Evolutionary conservation across 1,284 basidiomycete species (phyloP), one percentile per base, ranked within the genome.

Genomic region (Agroathelia rolfsii): DNA sequence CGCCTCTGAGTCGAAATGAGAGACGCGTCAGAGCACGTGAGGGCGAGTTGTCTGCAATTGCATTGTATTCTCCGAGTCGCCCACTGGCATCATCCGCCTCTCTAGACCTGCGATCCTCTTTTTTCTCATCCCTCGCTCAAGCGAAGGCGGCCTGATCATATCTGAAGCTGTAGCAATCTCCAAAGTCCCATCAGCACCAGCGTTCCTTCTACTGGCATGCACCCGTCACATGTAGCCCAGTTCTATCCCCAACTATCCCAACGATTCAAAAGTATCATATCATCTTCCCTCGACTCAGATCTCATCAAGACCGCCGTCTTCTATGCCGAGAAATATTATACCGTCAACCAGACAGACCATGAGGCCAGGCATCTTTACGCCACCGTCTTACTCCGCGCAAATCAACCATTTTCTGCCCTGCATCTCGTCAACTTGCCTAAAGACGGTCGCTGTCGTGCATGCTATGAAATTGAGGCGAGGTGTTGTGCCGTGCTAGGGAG

Each of bases 311-410:
- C 82, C 27, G 83, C 84, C 26, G 66, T 81, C 24, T 87, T 87
- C 61, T 84, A 84, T 56, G 82, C 83, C 24, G 83, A 87, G 56
- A 62, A 82, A 43, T 84, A 82, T 54, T 83, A 67, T 51, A 69
- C 72, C 25, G 56, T 78, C 48, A 72, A 80, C 54, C 61, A 63
- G 44, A 56, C 58, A 24, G 78, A 77, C 51, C 87, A 90, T 52
- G 84, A 88, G 53, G 75, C 83, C 43, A 72, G 83, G 35, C 87
- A 92, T 61, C 66, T 89, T 19, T 85, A 87, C 60, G 83, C 86
- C 41, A 76, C 73, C 26, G 71, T 79, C 24, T 71, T 90, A 36
- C 66, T 93, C 28, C 72, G 69, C 8, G 67, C 77, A 42, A 73
- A 72, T 28, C 81, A 87, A 50, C 69, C 78, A 3, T 82, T 87